Percentiles rank a stretch among this genome's conserved stretches.
phyloP scores from a whole-genome alignment of 805 yeast genomes.

The Torulaspora gathmanii region DNA sequence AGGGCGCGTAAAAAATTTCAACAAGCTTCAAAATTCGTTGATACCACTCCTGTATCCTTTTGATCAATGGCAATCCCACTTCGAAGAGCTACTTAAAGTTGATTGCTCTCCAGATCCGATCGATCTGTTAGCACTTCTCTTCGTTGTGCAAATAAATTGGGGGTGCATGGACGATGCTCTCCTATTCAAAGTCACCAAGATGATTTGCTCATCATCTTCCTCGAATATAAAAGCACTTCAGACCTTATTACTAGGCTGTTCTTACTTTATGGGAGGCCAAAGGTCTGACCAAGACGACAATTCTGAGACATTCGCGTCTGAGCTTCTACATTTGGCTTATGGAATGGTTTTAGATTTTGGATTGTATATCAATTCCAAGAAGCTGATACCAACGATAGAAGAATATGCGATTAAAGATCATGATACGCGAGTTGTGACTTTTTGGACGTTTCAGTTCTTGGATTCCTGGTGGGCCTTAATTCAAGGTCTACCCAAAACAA shows the following conservation, averaged over 20 bases:
- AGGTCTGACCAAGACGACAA: slow-evolving; percentile 3
- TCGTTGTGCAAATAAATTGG: slow-evolving; percentile 32
- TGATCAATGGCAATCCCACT: slow-evolving; percentile 13
- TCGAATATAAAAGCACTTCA: slow-evolving; percentile 22
- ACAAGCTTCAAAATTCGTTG: slow-evolving; percentile 21
- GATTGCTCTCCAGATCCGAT: slow-evolving; percentile 15
- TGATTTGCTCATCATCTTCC: slow-evolving; percentile 18
- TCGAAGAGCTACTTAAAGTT: slow-evolving; percentile 6
- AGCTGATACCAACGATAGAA: slow-evolving; percentile 12
- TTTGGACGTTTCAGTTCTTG: slow-evolving; percentile 32
- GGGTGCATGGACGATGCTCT: slow-evolving; percentile 27
- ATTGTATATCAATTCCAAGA: slow-evolving; percentile 24
- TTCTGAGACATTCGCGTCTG: slow-evolving; percentile 16
- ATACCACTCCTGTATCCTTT: slow-evolving; percentile 27
- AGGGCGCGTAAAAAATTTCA: slow-evolving; percentile 11
- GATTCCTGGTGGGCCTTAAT: slow-evolving; percentile 31
- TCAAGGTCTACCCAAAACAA: slow-evolving; percentile 28
- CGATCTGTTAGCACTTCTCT: slow-evolving; percentile 18
- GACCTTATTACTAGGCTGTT: slow-evolving; percentile 22
- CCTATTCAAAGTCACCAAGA: slow-evolving; percentile 27
- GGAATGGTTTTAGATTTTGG: slow-evolving; percentile 24
- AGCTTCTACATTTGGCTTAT: slow-evolving; percentile 20
- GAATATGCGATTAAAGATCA: slow-evolving; percentile 4
- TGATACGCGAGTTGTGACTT: slow-evolving; percentile 19
- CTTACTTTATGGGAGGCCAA: slow-evolving; percentile 28